Conservation (phyloP, 2,329 filamentous ascomycete genomes). For the Penicillium sp. region DNA sequence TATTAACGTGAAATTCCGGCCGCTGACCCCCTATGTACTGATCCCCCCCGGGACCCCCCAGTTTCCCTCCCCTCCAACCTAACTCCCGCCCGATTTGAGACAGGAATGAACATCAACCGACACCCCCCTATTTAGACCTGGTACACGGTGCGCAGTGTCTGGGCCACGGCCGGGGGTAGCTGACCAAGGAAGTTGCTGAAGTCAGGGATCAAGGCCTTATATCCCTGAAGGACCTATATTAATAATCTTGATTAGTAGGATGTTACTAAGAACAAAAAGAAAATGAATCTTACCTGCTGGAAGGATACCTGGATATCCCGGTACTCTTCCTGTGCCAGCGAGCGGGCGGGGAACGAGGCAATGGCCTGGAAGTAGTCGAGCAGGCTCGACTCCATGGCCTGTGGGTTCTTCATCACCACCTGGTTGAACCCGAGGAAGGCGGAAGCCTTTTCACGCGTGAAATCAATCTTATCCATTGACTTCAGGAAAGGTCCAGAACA, state of each 20-base stretch:
- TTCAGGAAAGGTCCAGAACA: constrained; percentile 81
- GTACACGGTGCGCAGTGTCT: constrained; percentile 45
- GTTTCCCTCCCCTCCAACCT: not conserved
- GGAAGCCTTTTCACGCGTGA: constrained; percentile 90
- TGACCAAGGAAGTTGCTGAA: constrained; percentile 47
- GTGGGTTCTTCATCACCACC: constrained; percentile 80
- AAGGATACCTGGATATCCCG: constrained; percentile 67
- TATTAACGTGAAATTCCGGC: constrained; percentile 2
- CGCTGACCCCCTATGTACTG: not conserved
- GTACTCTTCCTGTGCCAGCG: constrained; percentile 59
- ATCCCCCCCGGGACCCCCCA: not conserved
- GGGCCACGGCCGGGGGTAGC: constrained; percentile 38
- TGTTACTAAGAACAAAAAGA: not conserved
- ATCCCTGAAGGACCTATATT: constrained; percentile 45
- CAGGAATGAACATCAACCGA: not conserved
- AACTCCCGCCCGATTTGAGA: not conserved
- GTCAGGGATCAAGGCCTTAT: constrained; percentile 48
- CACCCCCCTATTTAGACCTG: constrained; percentile 33
- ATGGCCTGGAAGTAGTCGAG: constrained; percentile 80
- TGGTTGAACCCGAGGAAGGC: constrained; percentile 88
- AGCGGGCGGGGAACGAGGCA: constrained; percentile 65
- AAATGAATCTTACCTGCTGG: constrained; percentile 62
- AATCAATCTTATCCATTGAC: constrained; percentile 78
- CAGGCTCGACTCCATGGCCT: constrained; percentile 85
- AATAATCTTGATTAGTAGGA: not conserved